Evolutionary conservation across 495 filamentous ascomycete genomes (phyloP), one percentile per base, ranked within the genome.

Genomic region (Tuber umbilicatum): DNA sequence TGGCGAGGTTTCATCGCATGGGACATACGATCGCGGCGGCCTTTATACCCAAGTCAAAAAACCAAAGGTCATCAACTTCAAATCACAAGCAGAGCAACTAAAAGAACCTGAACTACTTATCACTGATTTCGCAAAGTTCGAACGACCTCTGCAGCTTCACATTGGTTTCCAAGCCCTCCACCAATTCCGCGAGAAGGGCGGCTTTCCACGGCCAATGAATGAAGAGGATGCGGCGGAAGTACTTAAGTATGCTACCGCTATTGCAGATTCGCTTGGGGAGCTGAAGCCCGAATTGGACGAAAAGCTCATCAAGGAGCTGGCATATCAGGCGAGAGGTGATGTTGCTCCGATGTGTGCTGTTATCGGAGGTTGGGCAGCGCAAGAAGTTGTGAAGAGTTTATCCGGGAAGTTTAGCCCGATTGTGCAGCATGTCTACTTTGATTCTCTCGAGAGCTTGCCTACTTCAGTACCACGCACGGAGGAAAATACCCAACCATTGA

Each of bases 371-470:
- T 88, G 97, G 75, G 91, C 92, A 55, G 96, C 96, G 16, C 96
- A 99, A 84, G 96, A 99, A 82, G 93, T 97, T 31, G 87, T 99
- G 70, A 98, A 99, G 84, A 92, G 94, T 60, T 92, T 99, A 37
- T 99, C 96, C 71, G 95, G 94, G 77, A 99, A 99, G 84, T 99
- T 99, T 85, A 88, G 91, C 77, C 96, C 96, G 6, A 90, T 97
- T 74, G 87, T 91, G 74, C 96, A 98, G 83, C 97, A 91, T 88
- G 87, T 98, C 78, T 99, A 99, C 86, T 95, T 99, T 77, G 95
- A 99, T 84, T 96, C 96, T 10, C 86, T 99, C 68, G 96, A 99
- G 85, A 97, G 95, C 37, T 88, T 99, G 50, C 94, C 96, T 21
- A 85, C 88, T 9, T 91, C 88, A 7, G 85, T 84, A 38, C 85